Conservation (phyloP, 805 yeast genomes). For the Nakazawaea wickerhamii region DNA sequence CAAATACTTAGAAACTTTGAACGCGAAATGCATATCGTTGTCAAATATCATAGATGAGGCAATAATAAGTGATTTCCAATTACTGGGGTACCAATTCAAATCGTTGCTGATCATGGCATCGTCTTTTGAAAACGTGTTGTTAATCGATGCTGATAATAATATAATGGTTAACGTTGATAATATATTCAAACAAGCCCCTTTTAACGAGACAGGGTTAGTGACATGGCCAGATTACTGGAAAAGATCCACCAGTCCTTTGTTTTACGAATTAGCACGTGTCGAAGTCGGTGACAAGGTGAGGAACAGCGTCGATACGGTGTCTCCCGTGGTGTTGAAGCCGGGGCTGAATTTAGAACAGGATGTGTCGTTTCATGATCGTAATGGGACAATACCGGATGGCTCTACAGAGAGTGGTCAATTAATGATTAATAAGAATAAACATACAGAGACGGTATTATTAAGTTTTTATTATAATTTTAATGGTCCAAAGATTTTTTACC, state of each 20-base stretch:
- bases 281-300: slow-evolving; percentile 29
- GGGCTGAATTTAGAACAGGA: slow-evolving; percentile 1
- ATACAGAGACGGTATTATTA: slow-evolving; percentile 40
- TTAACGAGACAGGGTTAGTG: slow-evolving; percentile 41
- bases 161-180: slow-evolving; percentile 43
- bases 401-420: slow-evolving; percentile 56
- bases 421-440: slow-evolving; percentile 42
- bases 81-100: slow-evolving; percentile 46
- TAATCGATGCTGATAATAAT: slow-evolving; percentile 49
- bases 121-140: slow-evolving; percentile 45
- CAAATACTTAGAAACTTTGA: slow-evolving; percentile 37
- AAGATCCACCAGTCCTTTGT: slow-evolving; percentile 47
- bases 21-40: slow-evolving; percentile 57
- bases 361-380: slow-evolving; percentile 45
- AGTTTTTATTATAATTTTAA: slow-evolving; percentile 48
- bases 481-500: slow-evolving; percentile 44
- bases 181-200: slow-evolving; percentile 54
- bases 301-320: slow-evolving; percentile 23
- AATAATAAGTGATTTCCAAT: slow-evolving; percentile 30
- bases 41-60: slow-evolving; percentile 43
- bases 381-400: slow-evolving; percentile 47
- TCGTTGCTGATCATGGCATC: slow-evolving; percentile 45
- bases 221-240: slow-evolving; percentile 61
- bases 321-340: slow-evolving; percentile 11
- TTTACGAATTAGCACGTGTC: slow-evolving; percentile 39